Percentiles rank a stretch among this genome's conserved stretches.
Evolutionary conservation across 2,329 filamentous ascomycete genomes (phyloP).

Genomic region (Fusarium neocosmosporiellum): DNA sequence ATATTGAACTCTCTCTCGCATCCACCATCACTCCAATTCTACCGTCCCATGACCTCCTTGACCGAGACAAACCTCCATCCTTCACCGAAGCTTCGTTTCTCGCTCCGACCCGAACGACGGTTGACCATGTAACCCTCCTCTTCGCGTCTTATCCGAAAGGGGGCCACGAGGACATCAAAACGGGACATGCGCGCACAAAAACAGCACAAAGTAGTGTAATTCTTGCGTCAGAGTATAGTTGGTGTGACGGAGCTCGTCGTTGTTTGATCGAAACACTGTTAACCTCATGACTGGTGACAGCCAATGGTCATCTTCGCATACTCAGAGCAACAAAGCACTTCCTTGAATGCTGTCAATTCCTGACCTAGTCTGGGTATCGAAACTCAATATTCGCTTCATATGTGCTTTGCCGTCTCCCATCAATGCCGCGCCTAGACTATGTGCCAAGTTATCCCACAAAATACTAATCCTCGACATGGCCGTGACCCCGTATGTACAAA

Average conservation of each 20-base stretch:
- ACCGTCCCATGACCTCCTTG: background rate
- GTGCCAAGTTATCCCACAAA: conserved; percentile 27
- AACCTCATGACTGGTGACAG: background rate
- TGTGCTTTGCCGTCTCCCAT: conserved; percentile 14
- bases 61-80: background rate
- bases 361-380: conserved; percentile 35
- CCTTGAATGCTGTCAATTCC: conserved; percentile 18
- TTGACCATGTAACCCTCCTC: background rate
- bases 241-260: background rate
- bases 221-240: background rate
- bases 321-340: background rate
- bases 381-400: conserved; percentile 28
- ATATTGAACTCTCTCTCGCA: background rate
- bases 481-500: conserved; percentile 1
- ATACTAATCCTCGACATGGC: background rate
- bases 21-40: background rate
- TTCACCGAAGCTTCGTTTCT: background rate
- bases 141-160: background rate
- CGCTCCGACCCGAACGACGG: background rate
- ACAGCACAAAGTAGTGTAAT: background rate
- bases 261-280: background rate
- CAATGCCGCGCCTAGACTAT: conserved; percentile 22
- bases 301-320: background rate
- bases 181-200: background rate
- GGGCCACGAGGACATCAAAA: conserved; percentile 4